Conservation (phyloP, 2,329 filamentous ascomycete genomes). For the Microsporum audouinii region DNA sequence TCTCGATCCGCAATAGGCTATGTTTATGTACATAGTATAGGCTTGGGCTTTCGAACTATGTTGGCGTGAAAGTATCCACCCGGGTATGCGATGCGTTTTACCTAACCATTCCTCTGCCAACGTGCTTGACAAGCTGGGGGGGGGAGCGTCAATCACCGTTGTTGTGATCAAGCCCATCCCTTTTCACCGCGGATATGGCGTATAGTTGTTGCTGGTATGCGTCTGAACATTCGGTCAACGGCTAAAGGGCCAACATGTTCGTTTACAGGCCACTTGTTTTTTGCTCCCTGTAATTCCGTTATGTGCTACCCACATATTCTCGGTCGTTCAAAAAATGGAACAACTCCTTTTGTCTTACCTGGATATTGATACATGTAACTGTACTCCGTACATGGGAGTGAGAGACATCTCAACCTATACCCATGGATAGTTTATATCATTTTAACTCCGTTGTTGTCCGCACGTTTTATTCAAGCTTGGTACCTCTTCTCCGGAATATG, state of each 20-base stretch:
- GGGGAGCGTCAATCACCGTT: neutral
- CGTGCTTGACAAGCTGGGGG: neutral
- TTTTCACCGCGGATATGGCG: slow-evolving; percentile 1
- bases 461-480: neutral
- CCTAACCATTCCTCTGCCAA: neutral
- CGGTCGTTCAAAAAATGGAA: neutral
- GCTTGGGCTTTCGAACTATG: neutral
- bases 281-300: neutral
- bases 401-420: neutral
- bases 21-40: neutral
- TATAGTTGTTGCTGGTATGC: neutral
- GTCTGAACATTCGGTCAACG: neutral
- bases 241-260: neutral
- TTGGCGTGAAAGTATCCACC: neutral
- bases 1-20: slow-evolving; percentile 4
- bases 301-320: neutral
- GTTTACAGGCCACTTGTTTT: neutral
- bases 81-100: neutral
- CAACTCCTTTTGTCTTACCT: neutral
- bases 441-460: neutral
- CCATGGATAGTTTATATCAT: neutral
- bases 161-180: neutral
- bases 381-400: neutral
- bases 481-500: neutral
- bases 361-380: neutral